These are phyloP conservation scores for Beauveria asiatica DNA, from an alignment of 2,329 filamentous ascomycete genomes.

Conservation along the genomic window DNA sequence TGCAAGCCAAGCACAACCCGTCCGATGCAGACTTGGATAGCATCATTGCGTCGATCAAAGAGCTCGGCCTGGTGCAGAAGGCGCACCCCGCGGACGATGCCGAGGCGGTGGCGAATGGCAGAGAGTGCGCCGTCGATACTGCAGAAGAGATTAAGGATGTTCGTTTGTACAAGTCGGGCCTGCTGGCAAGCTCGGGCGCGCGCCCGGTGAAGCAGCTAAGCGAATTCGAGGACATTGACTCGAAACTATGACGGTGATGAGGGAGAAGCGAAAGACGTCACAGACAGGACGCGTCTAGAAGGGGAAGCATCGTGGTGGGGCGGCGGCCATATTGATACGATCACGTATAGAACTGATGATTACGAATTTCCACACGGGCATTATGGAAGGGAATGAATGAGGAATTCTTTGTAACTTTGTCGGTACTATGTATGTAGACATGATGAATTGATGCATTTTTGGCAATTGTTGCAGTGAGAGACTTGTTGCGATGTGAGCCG, in stretches of 20 bases:
- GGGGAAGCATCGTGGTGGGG: neutral
- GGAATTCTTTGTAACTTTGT: neutral
- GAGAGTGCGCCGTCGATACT: slow-evolving; percentile 28
- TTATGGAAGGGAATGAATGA: neutral
- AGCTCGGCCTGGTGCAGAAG: slow-evolving; percentile 32
- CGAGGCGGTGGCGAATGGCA: slow-evolving; percentile 33
- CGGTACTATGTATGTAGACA: neutral
- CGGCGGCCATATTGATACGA: neutral
- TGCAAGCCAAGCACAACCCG: slow-evolving; percentile 39
- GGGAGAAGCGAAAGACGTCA: neutral
- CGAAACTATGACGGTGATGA: slow-evolving; percentile 54
- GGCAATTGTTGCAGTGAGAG: neutral
- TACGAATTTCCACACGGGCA: slow-evolving; percentile 4
- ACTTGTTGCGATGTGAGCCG: neutral
- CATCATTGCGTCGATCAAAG: slow-evolving; percentile 37
- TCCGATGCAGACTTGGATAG: slow-evolving; percentile 41
- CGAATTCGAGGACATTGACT: slow-evolving; percentile 77
- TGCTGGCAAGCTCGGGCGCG: slow-evolving; percentile 65
- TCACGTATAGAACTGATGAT: slow-evolving; percentile 4
- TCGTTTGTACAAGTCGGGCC: slow-evolving; percentile 66
- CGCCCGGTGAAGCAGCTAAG: slow-evolving; percentile 65
- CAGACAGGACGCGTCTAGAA: neutral
- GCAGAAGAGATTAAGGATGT: slow-evolving; percentile 67
- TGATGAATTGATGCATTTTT: neutral
- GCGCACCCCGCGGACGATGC: slow-evolving; percentile 24